Evolutionary conservation across 441 rosid genomes (phyloP).

Genomic region (Euphorbia celastroides): DNA sequence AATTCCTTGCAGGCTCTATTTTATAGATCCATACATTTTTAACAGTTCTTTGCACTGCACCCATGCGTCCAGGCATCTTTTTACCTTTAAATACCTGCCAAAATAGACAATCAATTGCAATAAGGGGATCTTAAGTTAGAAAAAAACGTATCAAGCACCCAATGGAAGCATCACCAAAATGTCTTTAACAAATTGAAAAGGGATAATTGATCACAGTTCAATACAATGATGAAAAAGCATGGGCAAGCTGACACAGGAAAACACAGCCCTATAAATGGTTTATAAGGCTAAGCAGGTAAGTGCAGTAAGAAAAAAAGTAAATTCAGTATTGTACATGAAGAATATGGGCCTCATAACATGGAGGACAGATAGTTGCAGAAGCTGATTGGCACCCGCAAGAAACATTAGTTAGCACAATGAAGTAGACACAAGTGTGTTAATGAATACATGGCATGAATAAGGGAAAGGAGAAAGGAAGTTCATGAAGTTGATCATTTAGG

Average conservation of each 20-base stretch:
- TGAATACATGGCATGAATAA: too few species aligned
- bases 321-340: neutral
- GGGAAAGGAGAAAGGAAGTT: too few species aligned
- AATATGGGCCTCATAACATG: neutral
- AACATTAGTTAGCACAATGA: too few species aligned
- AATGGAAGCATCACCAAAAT: neutral
- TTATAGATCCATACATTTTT: slow-evolving; percentile 91
- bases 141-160: neutral
- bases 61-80: slow-evolving; percentile 99
- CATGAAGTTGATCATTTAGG: too few species aligned
- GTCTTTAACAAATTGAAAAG: neutral
- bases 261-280: neutral
- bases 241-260: neutral
- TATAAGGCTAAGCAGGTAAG: neutral
- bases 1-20: slow-evolving; percentile 81
- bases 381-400: too few species aligned
- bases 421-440: too few species aligned
- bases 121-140: neutral
- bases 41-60: slow-evolving; percentile 74
- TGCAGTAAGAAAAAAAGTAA: neutral
- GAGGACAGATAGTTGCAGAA: neutral
- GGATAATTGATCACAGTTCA: neutral
- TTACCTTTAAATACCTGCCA: slow-evolving; percentile 80
- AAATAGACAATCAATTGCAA: slow-evolving; percentile 13
- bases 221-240: neutral